Base-by-base conservation (phyloP, 805 yeast genomes). In the Candida silvicultrix region DNA sequence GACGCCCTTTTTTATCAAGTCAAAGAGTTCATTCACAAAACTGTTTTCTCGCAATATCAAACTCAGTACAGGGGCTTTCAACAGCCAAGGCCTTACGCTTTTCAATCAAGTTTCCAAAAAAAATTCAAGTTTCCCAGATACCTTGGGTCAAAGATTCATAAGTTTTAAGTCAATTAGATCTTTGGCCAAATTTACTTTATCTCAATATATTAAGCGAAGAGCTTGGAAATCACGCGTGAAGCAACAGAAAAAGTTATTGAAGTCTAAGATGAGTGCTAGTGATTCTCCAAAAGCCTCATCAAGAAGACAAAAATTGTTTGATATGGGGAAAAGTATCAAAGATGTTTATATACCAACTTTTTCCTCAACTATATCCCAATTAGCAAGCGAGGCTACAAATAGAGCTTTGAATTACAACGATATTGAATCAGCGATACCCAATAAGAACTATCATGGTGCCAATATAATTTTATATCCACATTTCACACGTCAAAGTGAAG, bases 381-480 rank as follows among this genome's bases (percentile, higher is more conserved):
- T 72, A 34, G 79, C 82, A 1, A 50, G 69, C 1, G 79, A 74
- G 16, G 78, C 75, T 3, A 65, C 58, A 0, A 50, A 55, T 1
- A 47, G 47, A 23, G 62, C 62, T 3, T 40, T 59, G 5, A 50
- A 49, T 18, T 50, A 56, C 29, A 42, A 49, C 0, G 54, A 49
- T 14, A 46, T 45, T 2, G 45, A 39, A 10, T 42, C 20, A 3
- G 12, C 35, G 16, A n/a, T 35, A 7, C 35, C 45, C 42, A 25
- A 70, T 74, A 12, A 72, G 69, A 49, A 54, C 43, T 47, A 47
- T 29, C 62, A 65, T 28, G 83, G 83, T 52, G 80, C 89, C 28
- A 65, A 74, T 16, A 72, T 88, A n/a, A 62, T 78, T 2, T 63
- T 83, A 36, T 81, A 77, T 53, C 84, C 83, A 20, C 73, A 82